Percentiles rank a stretch among this genome's conserved stretches.
Evolutionary conservation across 108 stramenopile species (phyloP).

Genomic region (Aureococcus anophagefferens): DNA sequence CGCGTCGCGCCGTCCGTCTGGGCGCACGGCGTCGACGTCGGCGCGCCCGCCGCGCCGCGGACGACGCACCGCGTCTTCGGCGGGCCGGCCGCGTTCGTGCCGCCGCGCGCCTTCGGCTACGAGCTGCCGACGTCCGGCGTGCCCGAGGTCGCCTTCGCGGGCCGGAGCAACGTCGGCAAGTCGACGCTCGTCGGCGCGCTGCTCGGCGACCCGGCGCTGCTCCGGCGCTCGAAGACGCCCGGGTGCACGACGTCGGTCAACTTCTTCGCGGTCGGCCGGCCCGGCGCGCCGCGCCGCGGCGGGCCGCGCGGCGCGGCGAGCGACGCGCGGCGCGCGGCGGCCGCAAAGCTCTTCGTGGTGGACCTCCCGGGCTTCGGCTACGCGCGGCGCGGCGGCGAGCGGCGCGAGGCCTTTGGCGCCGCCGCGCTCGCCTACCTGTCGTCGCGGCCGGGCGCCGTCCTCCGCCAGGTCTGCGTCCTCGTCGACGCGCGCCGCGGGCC

Average conservation of each 20-base stretch:
- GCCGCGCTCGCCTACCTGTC: background rate
- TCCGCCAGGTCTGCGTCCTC: background rate
- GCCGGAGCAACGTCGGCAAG: slow-evolving; percentile 15
- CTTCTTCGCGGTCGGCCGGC: background rate
- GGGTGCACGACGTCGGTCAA: background rate
- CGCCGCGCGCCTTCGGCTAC: background rate
- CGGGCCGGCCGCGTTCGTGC: background rate
- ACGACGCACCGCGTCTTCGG: background rate
- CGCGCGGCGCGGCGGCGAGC: background rate
- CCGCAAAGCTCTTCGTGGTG: background rate
- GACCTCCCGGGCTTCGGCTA: slow-evolving; percentile 1
- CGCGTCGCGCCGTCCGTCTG: too few species aligned
- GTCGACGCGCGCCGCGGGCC: background rate
- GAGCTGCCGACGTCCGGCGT: background rate
- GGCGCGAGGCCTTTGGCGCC: background rate
- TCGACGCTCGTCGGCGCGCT: slow-evolving; percentile 2
- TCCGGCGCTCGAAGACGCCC: background rate
- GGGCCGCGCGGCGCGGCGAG: background rate
- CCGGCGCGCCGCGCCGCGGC: too few species aligned
- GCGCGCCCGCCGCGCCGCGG: too few species aligned
- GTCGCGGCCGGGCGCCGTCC: background rate
- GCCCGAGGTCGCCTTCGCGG: slow-evolving; percentile 5
- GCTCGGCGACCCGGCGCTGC: background rate
- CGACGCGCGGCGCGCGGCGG: background rate
- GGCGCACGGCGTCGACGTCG: too few species aligned